Evolutionary conservation across 1,284 basidiomycete genomes (phyloP).

Genomic region (Sporisorium exsertum): DNA sequence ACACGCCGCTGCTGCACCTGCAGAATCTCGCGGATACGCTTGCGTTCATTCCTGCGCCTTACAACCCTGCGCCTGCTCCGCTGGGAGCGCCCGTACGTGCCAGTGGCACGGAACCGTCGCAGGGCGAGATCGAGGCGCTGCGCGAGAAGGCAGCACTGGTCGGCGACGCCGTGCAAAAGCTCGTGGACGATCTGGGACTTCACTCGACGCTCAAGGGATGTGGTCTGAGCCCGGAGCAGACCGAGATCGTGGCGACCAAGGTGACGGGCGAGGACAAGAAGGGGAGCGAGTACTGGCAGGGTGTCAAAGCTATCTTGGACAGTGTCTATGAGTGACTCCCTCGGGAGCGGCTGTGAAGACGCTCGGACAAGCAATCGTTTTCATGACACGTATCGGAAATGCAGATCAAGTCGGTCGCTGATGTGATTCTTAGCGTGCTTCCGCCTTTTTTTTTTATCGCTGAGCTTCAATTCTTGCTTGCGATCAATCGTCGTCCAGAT

Average conservation of each 20-base stretch:
- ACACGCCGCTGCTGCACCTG: slow-evolving; percentile 40
- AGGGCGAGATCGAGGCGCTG: slow-evolving; percentile 8
- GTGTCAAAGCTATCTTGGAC: slow-evolving; percentile 39
- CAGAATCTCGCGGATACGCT: slow-evolving; percentile 54
- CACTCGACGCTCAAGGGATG: slow-evolving; percentile 75
- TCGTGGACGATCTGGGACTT: slow-evolving; percentile 75
- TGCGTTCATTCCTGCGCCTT: slow-evolving; percentile 52
- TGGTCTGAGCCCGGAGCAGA: slow-evolving; percentile 75
- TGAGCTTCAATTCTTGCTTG: not conserved
- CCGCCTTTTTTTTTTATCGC: not conserved
- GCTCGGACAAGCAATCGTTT: not conserved
- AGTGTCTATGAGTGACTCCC: slow-evolving; percentile 38
- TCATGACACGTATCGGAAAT: not conserved
- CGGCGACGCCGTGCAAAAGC: slow-evolving; percentile 55
- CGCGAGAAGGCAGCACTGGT: slow-evolving; percentile 32
- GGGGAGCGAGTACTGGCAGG: slow-evolving; percentile 34
- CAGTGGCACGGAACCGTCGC: not conserved
- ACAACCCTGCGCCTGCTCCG: slow-evolving; percentile 22
- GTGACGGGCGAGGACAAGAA: slow-evolving; percentile 66
- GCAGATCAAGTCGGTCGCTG: not conserved
- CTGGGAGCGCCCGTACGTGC: slow-evolving; percentile 13
- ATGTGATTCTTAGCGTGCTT: not conserved
- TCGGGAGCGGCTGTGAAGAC: not conserved
- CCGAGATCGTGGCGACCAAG: slow-evolving; percentile 73
- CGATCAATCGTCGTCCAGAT: slow-evolving; percentile 39